phyloP scores from a whole-genome alignment of 768 basidiomycete genomes.

The Serendipita sp. region DNA sequence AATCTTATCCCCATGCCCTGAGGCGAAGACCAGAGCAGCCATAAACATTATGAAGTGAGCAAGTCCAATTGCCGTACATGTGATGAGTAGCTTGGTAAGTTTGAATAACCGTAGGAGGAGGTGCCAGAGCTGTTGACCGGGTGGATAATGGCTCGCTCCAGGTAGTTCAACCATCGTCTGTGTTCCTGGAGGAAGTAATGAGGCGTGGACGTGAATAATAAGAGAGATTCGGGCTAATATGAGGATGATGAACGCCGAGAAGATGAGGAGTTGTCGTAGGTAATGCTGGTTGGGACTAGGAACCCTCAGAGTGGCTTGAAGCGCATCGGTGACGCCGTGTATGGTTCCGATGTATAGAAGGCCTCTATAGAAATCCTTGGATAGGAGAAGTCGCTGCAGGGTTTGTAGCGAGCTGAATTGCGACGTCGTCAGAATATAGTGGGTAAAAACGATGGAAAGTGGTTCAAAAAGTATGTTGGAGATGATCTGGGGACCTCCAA shows the following conservation, averaged over 20 bases:
- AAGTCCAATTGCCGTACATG: not conserved
- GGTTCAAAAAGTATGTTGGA: not conserved
- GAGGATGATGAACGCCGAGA: not conserved
- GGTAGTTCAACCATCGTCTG: not conserved
- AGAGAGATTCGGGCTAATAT: not conserved
- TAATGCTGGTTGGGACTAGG: not conserved
- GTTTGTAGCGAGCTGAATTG: not conserved
- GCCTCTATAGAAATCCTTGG: not conserved
- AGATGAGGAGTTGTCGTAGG: not conserved
- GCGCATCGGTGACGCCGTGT: not conserved
- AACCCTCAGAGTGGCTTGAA: not conserved
- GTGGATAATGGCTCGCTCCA: not conserved
- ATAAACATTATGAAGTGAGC: not conserved
- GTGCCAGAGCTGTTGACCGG: not conserved
- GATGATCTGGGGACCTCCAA: not conserved
- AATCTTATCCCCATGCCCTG: not conserved
- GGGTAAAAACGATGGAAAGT: not conserved
- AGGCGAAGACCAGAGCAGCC: not conserved
- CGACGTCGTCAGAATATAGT: not conserved
- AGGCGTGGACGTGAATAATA: not conserved
- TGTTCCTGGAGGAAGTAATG: not conserved
- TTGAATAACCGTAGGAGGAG: not conserved
- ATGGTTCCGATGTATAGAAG: not conserved
- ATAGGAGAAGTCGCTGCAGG: not conserved
- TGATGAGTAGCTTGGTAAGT: not conserved